Evolutionary conservation across 805 yeast genomes (phyloP), one percentile per base, ranked within the genome.

Genomic region (Metschnikowia peoriensis): DNA sequence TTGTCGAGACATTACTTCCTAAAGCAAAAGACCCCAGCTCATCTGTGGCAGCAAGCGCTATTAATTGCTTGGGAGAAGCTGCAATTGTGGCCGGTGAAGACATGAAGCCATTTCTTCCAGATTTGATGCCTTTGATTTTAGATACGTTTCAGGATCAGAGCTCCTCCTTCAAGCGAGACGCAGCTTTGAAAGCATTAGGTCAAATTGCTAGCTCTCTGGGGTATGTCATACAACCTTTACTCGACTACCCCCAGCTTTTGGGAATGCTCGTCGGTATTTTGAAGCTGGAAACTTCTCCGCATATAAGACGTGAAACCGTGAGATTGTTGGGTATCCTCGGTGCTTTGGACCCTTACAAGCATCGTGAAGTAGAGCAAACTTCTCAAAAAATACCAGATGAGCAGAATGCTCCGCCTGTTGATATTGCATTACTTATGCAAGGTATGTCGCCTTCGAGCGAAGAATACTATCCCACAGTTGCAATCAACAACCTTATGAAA

Each of bases 341-440:
- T 57, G 99, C 99, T 0, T 73, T 94, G 45, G 99, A 94, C 69
- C 99, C 99, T 1, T 94, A 93, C 66, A 92, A 89, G 64, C 96
- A 91, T 60, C 83, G 97, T 51, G 97, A 90, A 61, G 89, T 92
- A 9, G 98, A 92, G 65, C 85, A 89, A 52, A 78, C 77, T 1
- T 80, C 86, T 0, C 83, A 80, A 62, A 76, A 59, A 42, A 70
- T 70, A 6, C 74, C 78, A 0, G 86, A 81, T 0, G 96, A 89
- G 58, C 93, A 89, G 56, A 88, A 88, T 62, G 90, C 93, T 2
- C 94, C 97, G 3, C 87, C 97, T 0, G 83, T 91, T 7, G 99
- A 94, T 62, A 88, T 93, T 58, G 89, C 93, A 6, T 73, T 94
- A 27, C 75, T 94, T 48, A 90, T 94, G 92, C 89, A 89, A 62